Base-by-base conservation (phyloP, 768 basidiomycete species). In the Lactifluus hygrophoroides region DNA sequence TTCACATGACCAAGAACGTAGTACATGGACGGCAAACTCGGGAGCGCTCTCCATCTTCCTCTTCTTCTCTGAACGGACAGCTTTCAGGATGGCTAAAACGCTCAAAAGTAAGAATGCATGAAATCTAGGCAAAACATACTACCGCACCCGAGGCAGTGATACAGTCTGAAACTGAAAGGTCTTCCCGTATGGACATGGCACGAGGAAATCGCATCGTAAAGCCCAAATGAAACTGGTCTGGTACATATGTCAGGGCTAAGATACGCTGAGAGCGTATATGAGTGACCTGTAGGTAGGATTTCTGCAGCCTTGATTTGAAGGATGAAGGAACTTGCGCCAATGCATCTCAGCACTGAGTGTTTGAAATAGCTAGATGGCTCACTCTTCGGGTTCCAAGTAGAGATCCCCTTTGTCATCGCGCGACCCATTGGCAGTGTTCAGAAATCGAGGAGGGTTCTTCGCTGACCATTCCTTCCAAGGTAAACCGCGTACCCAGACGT, bases 141-240 rank as follows among this genome's bases (percentile, higher is more conserved):
- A 35, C 38, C 25, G 35, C 59, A 87, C 90, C 82, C 46, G 82
- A 77, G 1, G 84, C 84, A 10, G 81, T 76, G 80, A 86, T 79
- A 68, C 88, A 90, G 65, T 92, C 90, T 1, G 79, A 80, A 42
- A 83, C 73, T 34, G 69, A 78, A 19, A 90, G 76, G 65, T 96
- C 93, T 50, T 90, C 88, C 23, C 91, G 81, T 59, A 94, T 91
- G 3, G 72, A 68, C 46, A 91, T 66, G 16, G 90, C 92, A 56
- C 94, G 81, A 45, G 96, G 95, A 68, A 99, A 99, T 21, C 96
- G 85, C 83, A 99, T 87, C 0, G 95, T 98, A 61, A 86, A 82
- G 4, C 86, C 88, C 62, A 93, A 69, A 52, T 88, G 87, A 65
- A 91, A 97, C 64, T 84, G 85, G 64, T 92, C 94, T 84, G 63